phyloP scores from a whole-genome alignment of 495 filamentous ascomycete genomes.

The Cercophora newfieldiana region DNA sequence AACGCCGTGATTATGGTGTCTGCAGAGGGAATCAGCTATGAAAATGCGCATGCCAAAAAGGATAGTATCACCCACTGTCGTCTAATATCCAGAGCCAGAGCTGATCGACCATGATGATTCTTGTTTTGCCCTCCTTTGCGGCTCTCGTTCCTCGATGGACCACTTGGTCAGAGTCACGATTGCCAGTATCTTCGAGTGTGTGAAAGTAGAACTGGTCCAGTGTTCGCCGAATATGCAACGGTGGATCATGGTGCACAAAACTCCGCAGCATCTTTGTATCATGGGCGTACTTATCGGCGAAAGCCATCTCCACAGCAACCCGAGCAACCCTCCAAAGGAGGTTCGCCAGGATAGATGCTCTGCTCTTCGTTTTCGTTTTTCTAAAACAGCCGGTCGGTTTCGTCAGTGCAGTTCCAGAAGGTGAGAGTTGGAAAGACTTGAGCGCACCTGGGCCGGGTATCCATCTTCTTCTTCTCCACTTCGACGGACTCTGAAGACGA shows the following conservation, averaged over 20 bases:
- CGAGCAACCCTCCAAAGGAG: not conserved
- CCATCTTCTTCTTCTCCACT: too few relatives aligned
- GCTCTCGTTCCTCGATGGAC: not conserved
- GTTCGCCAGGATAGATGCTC: not conserved
- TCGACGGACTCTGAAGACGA: too few relatives aligned
- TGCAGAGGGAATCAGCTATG: not conserved
- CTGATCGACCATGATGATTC: slow-evolving; percentile 8
- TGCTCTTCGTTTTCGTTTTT: not conserved
- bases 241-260: not conserved
- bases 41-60: not conserved
- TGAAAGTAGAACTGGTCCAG: slow-evolving; percentile 8
- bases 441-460: too few relatives aligned
- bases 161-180: not conserved
- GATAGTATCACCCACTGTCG: not conserved
- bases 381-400: not conserved
- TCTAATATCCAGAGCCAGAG: slow-evolving; percentile 3
- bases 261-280: not conserved
- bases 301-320: not conserved
- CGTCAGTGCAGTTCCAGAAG: not conserved
- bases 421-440: not conserved
- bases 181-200: not conserved
- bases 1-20: slow-evolving; percentile 9
- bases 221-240: slow-evolving; percentile 3
- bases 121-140: not conserved
- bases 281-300: not conserved